These are phyloP conservation scores for Rutstroemia sydowiana DNA, from an alignment of 2,329 filamentous ascomycete genomes.

Conservation along the genomic window DNA sequence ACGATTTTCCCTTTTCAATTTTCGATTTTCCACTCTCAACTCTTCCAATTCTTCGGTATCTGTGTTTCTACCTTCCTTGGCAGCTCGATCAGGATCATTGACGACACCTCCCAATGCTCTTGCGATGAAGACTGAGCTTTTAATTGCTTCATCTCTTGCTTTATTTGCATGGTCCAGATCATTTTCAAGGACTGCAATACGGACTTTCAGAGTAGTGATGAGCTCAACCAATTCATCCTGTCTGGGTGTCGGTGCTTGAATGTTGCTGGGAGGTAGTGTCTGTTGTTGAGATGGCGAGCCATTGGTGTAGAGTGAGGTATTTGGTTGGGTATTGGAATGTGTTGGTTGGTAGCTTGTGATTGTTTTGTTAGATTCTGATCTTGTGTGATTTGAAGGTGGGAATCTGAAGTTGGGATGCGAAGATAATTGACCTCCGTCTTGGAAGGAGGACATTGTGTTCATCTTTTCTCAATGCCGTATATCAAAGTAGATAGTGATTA, in stretches of 20 bases:
- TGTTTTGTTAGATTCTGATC: not conserved
- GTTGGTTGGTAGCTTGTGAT: not conserved
- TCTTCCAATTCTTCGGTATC: constrained; percentile 6
- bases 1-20: constrained; percentile 16
- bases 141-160: constrained; percentile 16
- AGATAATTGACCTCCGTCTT: not conserved
- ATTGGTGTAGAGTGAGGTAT: constrained; percentile 57
- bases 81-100: not conserved
- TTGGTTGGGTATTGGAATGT: not conserved
- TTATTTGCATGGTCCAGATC: constrained; percentile 15
- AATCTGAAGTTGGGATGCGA: not conserved
- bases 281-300: constrained; percentile 68
- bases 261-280: constrained; percentile 60
- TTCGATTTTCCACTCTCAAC: constrained; percentile 17
- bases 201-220: constrained; percentile 14
- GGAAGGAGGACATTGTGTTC: not conserved
- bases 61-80: not conserved
- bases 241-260: not conserved
- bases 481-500: not conserved
- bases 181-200: constrained; percentile 22
- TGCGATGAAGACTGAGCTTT: constrained; percentile 13
- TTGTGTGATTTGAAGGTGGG: not conserved
- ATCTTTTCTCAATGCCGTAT: not conserved
- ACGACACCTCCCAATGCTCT: constrained; percentile 2
- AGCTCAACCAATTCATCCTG: not conserved